phyloP scores from a whole-genome alignment of 306 rosid genomes.

The Hippophae rhamnoides region DNA sequence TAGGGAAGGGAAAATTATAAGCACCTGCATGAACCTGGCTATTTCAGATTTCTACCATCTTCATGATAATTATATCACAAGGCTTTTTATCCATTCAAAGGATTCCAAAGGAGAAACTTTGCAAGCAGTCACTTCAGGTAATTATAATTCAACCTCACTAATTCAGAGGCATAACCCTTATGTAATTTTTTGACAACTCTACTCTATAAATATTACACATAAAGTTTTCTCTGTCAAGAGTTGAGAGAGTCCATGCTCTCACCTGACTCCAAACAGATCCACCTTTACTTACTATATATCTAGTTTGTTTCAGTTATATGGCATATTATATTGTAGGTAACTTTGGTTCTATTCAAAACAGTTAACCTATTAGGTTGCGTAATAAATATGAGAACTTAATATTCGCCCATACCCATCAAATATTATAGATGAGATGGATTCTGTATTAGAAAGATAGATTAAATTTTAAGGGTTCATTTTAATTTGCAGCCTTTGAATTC shows the following conservation, averaged over 20 bases:
- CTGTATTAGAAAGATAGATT: no score
- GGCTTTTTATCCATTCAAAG: slow-evolving; percentile 1
- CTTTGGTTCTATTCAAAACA: no score
- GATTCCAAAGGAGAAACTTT: slow-evolving; percentile 16
- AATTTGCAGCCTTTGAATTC: slow-evolving; percentile 13
- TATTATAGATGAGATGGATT: no score
- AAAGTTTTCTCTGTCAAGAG: no score
- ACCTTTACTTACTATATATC: no score
- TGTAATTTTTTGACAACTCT: neutral
- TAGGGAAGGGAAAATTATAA: slow-evolving; percentile 13
- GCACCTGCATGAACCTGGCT: slow-evolving; percentile 1
- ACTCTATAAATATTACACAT: no score
- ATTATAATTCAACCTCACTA: neutral
- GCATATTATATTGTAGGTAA: no score
- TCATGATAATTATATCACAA: slow-evolving; percentile 11
- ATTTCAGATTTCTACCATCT: slow-evolving; percentile 13
- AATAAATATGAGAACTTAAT: no score
- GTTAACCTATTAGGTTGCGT: no score
- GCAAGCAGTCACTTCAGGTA: slow-evolving; percentile 3
- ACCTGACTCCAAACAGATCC: no score
- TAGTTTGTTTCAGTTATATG: no score
- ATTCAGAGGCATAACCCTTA: neutral
- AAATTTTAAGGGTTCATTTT: neutral
- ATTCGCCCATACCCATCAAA: neutral
- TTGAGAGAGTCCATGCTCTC: no score